phyloP scores from a whole-genome alignment of 2,329 filamentous ascomycete genomes.

The Ascochyta koolunga region DNA sequence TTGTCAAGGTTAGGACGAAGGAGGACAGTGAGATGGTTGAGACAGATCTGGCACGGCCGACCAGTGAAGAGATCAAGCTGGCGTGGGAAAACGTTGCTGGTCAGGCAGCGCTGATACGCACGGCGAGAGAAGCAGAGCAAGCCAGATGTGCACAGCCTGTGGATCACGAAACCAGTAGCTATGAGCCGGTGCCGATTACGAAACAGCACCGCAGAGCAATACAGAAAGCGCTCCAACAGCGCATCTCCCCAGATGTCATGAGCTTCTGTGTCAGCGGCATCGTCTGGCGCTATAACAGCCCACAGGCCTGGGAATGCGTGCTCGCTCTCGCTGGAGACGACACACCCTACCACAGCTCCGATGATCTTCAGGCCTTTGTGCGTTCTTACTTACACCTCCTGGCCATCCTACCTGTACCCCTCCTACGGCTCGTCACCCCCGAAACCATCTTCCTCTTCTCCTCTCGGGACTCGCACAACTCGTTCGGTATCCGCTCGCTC shows the following conservation, averaged over 20 bases:
- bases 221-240: slow-evolving; percentile 36
- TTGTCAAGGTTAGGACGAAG: slow-evolving; percentile 39
- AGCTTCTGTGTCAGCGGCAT: slow-evolving; percentile 51
- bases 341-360: slow-evolving; percentile 49
- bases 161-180: neutral
- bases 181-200: slow-evolving; percentile 24
- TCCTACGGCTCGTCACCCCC: slow-evolving; percentile 44
- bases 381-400: slow-evolving; percentile 53
- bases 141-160: neutral
- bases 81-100: slow-evolving; percentile 34
- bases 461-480: slow-evolving; percentile 53
- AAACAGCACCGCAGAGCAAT: slow-evolving; percentile 43
- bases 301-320: slow-evolving; percentile 41
- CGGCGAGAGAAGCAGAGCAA: slow-evolving; percentile 25
- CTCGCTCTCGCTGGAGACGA: slow-evolving; percentile 49
- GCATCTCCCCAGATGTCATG: slow-evolving; percentile 48
- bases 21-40: slow-evolving; percentile 46
- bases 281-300: slow-evolving; percentile 40
- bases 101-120: slow-evolving; percentile 37
- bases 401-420: slow-evolving; percentile 45
- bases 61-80: slow-evolving; percentile 31
- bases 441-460: slow-evolving; percentile 45
- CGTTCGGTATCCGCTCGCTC: slow-evolving; percentile 54
- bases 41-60: slow-evolving; percentile 34
- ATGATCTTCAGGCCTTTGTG: slow-evolving; percentile 49